Evolutionary conservation across 192 early-diverging fungal species (phyloP).

Genomic region (Chytriomyces sp.): DNA sequence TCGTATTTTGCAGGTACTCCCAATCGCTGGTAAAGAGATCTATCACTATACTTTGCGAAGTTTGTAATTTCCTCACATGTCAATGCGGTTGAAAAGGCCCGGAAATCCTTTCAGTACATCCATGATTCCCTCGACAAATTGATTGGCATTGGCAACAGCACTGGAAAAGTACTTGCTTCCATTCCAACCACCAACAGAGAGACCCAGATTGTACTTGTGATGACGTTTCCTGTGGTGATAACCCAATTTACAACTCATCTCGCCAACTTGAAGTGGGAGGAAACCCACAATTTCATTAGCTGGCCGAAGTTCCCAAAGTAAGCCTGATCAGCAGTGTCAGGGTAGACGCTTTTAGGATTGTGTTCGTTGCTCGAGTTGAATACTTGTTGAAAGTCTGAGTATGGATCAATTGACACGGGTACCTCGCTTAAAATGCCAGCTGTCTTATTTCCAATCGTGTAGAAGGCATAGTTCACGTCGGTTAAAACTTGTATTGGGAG

Average conservation of each 20-base stretch:
- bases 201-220: constrained; percentile 45
- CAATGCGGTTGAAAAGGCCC: constrained; percentile 45
- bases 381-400: constrained; percentile 44
- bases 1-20: constrained; percentile 50
- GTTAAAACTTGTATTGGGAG: constrained; percentile 51
- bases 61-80: constrained; percentile 27
- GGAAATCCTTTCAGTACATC: constrained; percentile 38
- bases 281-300: constrained; percentile 54
- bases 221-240: neutral
- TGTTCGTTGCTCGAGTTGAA: constrained; percentile 28
- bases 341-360: neutral
- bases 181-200: constrained; percentile 55
- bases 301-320: constrained; percentile 55
- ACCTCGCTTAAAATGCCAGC: neutral
- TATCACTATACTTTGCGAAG: neutral
- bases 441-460: constrained; percentile 33
- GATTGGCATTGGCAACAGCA: constrained; percentile 35
- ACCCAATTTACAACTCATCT: neutral
- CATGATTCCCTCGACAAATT: constrained; percentile 44
- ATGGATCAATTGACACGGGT: constrained; percentile 40
- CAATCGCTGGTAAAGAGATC: constrained; percentile 38
- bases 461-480: constrained; percentile 57
- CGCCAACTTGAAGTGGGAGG: constrained; percentile 27
- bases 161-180: constrained; percentile 49
- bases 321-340: neutral